These are phyloP conservation scores for Barnettozyma sp. DNA, from an alignment of 805 yeast species.

Conservation along the genomic window DNA sequence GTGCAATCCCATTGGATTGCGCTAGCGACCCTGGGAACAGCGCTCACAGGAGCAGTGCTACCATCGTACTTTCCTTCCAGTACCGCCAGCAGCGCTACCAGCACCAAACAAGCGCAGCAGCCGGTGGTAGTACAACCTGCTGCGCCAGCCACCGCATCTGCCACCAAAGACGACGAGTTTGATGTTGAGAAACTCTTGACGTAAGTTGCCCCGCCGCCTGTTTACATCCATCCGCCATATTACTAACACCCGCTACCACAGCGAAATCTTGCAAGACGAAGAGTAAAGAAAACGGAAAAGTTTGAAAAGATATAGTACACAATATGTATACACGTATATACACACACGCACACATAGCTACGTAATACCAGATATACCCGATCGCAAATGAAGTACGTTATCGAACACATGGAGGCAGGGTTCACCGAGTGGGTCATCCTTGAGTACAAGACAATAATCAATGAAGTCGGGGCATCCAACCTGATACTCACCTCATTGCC, in stretches of 20 bases:
- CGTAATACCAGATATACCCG: too few relatives aligned
- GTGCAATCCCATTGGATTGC: constrained; percentile 29
- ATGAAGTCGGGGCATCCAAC: constrained; percentile 75
- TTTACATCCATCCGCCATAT: neutral
- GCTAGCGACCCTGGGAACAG: constrained; percentile 27
- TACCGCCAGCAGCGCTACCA: constrained; percentile 19
- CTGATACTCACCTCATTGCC: constrained; percentile 75
- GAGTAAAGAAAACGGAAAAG: too few relatives aligned
- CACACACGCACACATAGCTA: too few relatives aligned
- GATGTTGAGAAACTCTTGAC: constrained; percentile 30
- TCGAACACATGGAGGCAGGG: constrained; percentile 97
- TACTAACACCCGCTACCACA: constrained; percentile 10
- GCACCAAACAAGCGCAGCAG: too few relatives aligned
- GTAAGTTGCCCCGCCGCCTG: constrained; percentile 10
- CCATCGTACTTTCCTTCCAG: constrained; percentile 21
- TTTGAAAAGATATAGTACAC: too few relatives aligned
- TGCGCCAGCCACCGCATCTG: constrained; percentile 23
- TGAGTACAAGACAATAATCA: constrained; percentile 76
- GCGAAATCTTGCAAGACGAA: constrained; percentile 27
- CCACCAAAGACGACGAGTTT: constrained; percentile 24
- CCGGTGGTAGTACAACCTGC: too few relatives aligned
- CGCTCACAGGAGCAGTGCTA: constrained; percentile 27
- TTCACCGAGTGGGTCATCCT: constrained; percentile 93
- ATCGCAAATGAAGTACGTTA: constrained; percentile 85
- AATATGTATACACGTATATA: too few relatives aligned